These are phyloP conservation scores for Cladosporium sp. DNA, from an alignment of 2,329 filamentous ascomycete species.

Conservation along the genomic window DNA sequence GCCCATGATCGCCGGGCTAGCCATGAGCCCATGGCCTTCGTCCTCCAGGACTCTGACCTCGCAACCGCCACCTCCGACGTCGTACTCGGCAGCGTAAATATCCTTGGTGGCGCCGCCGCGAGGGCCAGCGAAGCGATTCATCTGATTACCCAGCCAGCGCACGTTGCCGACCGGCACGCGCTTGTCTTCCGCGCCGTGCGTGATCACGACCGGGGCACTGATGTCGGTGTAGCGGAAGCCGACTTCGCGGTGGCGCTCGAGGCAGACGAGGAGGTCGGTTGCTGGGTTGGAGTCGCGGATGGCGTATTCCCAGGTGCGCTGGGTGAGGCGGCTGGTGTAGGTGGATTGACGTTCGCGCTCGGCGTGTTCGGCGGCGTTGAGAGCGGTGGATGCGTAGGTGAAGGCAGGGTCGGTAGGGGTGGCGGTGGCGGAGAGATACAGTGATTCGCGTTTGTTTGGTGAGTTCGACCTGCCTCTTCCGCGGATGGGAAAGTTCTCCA, in stretches of 20 bases:
- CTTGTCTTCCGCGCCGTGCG: conserved; percentile 86
- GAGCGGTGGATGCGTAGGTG: conserved; percentile 33
- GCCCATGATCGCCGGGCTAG: conserved; percentile 88
- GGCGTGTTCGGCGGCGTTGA: conserved; percentile 54
- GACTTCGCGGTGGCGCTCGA: conserved; percentile 86
- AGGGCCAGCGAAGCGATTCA: conserved; percentile 48
- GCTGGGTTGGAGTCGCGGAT: conserved; percentile 91
- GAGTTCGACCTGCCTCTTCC: conserved; percentile 18
- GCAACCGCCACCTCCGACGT: conserved; percentile 54
- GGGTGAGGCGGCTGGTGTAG: conserved; percentile 83
- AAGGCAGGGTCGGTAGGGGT: conserved; percentile 38
- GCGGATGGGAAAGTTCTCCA: conserved; percentile 28
- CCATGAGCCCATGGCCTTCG: conserved; percentile 95
- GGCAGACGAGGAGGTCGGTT: conserved; percentile 84
- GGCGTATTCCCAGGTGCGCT: conserved; percentile 90
- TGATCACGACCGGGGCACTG: conserved; percentile 83
- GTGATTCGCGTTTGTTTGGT: conserved; percentile 18
- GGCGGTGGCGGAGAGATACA: conserved; percentile 31
- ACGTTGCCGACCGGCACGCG: conserved; percentile 94
- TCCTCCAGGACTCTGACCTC: conserved; percentile 87
- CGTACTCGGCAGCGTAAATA: not conserved
- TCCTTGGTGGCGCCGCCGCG: not conserved
- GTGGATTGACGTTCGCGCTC: conserved; percentile 68
- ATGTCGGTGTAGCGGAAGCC: conserved; percentile 98
- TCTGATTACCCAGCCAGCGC: conserved; percentile 87